A percentile compares a stretch with the other conserved stretches of the same genome.
These are phyloP conservation scores for Takashimella tepidaria DNA, from an alignment of 1,284 basidiomycete species.

Conservation along the genomic window DNA sequence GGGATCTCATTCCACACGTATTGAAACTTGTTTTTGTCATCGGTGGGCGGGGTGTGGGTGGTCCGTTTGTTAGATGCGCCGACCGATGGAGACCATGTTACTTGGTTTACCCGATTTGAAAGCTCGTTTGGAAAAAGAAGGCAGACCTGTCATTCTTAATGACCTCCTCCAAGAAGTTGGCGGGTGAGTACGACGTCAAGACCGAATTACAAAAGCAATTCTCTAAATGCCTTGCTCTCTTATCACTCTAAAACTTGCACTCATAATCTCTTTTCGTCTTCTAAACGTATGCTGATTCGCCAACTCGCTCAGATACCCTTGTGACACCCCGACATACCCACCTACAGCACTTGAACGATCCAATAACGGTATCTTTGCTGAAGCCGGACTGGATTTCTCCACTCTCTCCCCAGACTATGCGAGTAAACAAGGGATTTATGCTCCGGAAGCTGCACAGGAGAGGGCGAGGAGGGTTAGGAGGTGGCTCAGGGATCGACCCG, in stretches of 20 bases:
- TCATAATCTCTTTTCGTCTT: no score
- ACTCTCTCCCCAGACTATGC: slow-evolving; percentile 37
- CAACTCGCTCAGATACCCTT: slow-evolving; percentile 39
- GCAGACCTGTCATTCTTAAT: slow-evolving; percentile 39
- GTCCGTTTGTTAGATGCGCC: slow-evolving; percentile 25
- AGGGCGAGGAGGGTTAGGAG: slow-evolving; percentile 34
- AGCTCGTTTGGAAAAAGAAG: slow-evolving; percentile 29
- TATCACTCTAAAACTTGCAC: no score
- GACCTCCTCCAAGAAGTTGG: slow-evolving; percentile 45
- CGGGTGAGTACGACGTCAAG: no score
- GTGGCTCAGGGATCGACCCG: slow-evolving; percentile 41
- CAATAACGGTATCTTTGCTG: slow-evolving; percentile 36
- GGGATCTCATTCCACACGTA: background rate
- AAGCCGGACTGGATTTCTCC: slow-evolving; percentile 40
- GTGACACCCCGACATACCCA: slow-evolving; percentile 43
- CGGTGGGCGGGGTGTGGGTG: no score
- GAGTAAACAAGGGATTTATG: slow-evolving; percentile 43
- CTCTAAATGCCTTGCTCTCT: no score
- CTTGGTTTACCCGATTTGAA: slow-evolving; percentile 37
- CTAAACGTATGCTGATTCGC: no score
- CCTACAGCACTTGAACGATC: slow-evolving; percentile 28
- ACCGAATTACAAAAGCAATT: no score
- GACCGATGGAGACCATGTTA: slow-evolving; percentile 46
- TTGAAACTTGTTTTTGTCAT: no score
- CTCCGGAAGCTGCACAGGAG: slow-evolving; percentile 27